Conservation (phyloP, 306 rosid genomes). For the Corylus americana region DNA sequence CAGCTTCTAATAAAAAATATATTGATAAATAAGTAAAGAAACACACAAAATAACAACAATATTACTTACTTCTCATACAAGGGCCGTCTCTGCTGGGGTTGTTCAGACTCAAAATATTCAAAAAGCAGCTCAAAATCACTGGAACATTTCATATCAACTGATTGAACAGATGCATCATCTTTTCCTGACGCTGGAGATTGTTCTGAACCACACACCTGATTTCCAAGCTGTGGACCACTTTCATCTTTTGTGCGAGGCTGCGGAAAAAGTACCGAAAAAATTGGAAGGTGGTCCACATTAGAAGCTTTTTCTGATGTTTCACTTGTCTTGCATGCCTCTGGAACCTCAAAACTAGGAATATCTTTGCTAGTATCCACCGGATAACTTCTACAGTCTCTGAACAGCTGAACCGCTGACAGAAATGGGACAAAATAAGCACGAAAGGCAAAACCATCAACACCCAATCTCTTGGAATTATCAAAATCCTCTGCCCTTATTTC, state of each 20-base stretch:
- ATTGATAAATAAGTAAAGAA: not conserved
- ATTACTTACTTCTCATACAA: slow-evolving; percentile 66
- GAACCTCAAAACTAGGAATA: slow-evolving; percentile 27
- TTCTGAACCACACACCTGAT: slow-evolving; percentile 26
- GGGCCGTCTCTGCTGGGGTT: slow-evolving; percentile 75
- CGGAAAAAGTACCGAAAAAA: slow-evolving; percentile 49
- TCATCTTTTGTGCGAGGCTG: slow-evolving; percentile 34
- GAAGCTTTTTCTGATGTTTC: slow-evolving; percentile 40
- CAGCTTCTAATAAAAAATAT: slow-evolving; percentile 2
- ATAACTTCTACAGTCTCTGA: slow-evolving; percentile 35
- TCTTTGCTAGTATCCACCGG: slow-evolving; percentile 16
- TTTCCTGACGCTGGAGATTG: slow-evolving; percentile 29
- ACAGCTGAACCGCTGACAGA: slow-evolving; percentile 84
- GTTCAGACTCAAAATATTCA: slow-evolving; percentile 84
- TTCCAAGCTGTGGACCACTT: slow-evolving; percentile 24
- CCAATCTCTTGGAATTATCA: slow-evolving; percentile 42
- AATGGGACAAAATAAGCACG: slow-evolving; percentile 82
- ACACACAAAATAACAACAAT: slow-evolving; percentile 11
- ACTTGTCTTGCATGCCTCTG: slow-evolving; percentile 27
- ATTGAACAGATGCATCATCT: slow-evolving; percentile 33
- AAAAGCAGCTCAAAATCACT: slow-evolving; percentile 64
- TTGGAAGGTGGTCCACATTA: slow-evolving; percentile 35
- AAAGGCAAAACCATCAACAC: slow-evolving; percentile 45
- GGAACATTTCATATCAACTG: slow-evolving; percentile 24
- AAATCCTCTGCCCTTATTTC: slow-evolving; percentile 61